phyloP scores from a whole-genome alignment of 768 basidiomycete genomes.

The Boletus tylopilopsis region DNA sequence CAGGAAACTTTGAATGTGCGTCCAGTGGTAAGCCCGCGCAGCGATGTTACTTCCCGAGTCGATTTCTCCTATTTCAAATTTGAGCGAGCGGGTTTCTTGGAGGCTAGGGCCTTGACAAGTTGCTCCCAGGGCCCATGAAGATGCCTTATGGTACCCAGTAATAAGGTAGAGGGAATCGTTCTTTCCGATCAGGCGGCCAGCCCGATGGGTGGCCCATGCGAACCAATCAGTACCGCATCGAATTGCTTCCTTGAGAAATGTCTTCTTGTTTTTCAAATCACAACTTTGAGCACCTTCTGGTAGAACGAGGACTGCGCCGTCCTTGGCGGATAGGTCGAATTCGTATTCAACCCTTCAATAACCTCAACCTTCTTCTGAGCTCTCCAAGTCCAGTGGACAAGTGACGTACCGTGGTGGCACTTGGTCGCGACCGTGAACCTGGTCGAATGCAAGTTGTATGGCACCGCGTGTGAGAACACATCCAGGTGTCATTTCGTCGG shows the following conservation, averaged over 20 bases:
- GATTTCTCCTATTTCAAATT: neutral
- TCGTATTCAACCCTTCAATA: no score
- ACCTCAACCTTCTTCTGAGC: no score
- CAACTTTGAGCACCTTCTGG: no score
- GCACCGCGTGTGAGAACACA: neutral
- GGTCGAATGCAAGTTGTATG: neutral
- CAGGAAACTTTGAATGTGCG: neutral
- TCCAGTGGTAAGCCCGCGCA: neutral
- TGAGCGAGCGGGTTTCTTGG: neutral
- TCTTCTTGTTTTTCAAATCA: no score
- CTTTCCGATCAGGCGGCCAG: no score
- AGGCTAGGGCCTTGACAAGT: no score
- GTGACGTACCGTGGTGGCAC: neutral
- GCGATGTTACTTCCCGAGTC: neutral
- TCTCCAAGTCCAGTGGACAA: neutral
- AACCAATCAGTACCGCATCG: no score
- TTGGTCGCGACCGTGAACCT: neutral
- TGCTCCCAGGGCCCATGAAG: neutral
- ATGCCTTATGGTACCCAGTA: neutral
- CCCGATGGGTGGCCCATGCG: no score
- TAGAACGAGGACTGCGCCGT: no score
- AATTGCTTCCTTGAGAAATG: no score
- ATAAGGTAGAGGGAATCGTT: no score
- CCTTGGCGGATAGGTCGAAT: no score
- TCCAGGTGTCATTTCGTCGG: neutral